Evolutionary conservation across 352 stramenopile species (phyloP), one percentile per base, ranked within the genome.

Genomic region (Phytophthora pinifolia): DNA sequence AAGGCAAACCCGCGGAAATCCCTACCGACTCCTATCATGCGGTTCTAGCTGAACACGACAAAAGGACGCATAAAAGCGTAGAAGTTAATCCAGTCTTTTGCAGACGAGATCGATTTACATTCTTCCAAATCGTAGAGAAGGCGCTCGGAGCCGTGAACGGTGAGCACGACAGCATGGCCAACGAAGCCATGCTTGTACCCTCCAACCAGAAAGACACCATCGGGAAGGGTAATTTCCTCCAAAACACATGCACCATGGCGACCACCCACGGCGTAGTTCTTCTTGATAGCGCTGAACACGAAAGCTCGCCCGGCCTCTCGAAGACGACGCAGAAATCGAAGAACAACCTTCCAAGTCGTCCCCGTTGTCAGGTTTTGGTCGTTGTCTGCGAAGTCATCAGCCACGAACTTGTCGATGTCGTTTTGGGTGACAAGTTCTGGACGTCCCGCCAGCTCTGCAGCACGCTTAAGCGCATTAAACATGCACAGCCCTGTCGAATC

Each of bases 101-200:
- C 38, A 14, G 49, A 47, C 37, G 18, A 8, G n/a, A 48, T 27
- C 9, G 48, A 20, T 30, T 56, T 17, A 29, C 37, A 10, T 13
- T 56, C 29, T 17, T 46, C 20, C 9, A 43, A 32, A 20, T 54
- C 44, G 29, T 38, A 53, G 13, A 62, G 42, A 8, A 50, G 31
- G 2, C 32, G 45, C 31, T 41, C 38, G n/a, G 22, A 33, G 0
- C 39, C 46, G 22, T 63, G 29, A 25, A 53, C 39, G 0, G 18
- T 50, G 3, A 62, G 37, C 10, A 51, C 45, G 1, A 46, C n/a
- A 6, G n/a, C 38, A 41, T 63, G 39, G 1, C 55, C 39, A 27
- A 63, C 27, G 22, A 36, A 31, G 7, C 22, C 13, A n/a, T 54
- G 56, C 5, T 54, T 59, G 20, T 64, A 64, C 2, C 33, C 46